These are phyloP conservation scores for Grigorovia humatica DNA, from an alignment of 805 yeast species.

Conservation along the genomic window DNA sequence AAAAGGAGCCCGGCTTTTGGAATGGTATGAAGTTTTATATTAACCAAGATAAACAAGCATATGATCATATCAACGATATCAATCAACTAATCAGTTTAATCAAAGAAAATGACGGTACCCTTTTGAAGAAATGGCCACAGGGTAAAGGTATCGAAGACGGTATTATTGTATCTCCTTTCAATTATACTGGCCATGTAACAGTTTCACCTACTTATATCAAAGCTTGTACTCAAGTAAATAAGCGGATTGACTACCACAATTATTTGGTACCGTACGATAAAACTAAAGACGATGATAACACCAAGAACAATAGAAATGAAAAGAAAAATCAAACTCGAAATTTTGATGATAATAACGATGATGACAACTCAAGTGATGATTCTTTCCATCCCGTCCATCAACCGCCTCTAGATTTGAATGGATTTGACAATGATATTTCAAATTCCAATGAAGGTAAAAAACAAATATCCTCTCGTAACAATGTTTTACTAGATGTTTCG, in stretches of 20 bases:
- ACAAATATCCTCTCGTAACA: too few species aligned
- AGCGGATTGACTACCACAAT: conserved; percentile 13
- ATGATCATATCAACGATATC: conserved; percentile 15
- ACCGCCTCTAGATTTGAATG: too few species aligned
- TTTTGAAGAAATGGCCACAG: conserved; percentile 15
- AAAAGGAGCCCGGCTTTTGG: conserved; percentile 2
- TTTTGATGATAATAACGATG: conserved; percentile 2
- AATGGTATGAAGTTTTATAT: conserved; percentile 14
- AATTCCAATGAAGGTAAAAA: too few species aligned
- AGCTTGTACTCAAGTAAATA: conserved; percentile 18
- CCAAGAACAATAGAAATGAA: not conserved
- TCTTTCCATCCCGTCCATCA: too few species aligned
- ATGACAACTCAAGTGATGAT: not conserved
- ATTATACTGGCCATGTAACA: conserved; percentile 21
- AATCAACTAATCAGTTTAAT: conserved; percentile 15
- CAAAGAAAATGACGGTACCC: conserved; percentile 17
- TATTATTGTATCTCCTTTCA: conserved; percentile 25
- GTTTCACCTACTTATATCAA: conserved; percentile 24
- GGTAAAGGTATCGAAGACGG: conserved; percentile 2
- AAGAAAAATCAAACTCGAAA: not conserved
- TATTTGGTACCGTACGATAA: conserved; percentile 25
- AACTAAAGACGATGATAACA: conserved; percentile 6
- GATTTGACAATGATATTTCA: too few species aligned
- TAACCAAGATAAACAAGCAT: conserved; percentile 18
- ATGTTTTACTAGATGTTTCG: not conserved